Evolutionary conservation across 805 yeast genomes (phyloP).

Genomic region (Cyberlindnera nakhonratchasimensis): DNA sequence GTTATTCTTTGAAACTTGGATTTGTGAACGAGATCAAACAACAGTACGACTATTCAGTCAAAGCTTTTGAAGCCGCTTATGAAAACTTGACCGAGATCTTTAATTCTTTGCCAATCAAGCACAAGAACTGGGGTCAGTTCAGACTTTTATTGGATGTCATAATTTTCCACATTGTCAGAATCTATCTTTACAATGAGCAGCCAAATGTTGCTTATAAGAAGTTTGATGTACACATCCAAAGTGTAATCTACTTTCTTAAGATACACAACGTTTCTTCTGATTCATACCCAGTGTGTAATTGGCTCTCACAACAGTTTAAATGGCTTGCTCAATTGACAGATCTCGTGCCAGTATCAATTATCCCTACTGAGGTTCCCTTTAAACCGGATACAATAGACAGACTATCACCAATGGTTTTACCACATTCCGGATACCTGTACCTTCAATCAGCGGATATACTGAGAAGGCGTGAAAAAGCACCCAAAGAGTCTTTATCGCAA

Average conservation of each 20-base stretch:
- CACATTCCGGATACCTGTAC: slow-evolving; percentile 42
- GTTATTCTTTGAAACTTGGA: slow-evolving; percentile 52
- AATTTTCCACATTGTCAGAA: slow-evolving; percentile 60
- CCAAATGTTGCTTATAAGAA: slow-evolving; percentile 58
- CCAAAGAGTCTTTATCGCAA: not conserved
- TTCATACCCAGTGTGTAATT: slow-evolving; percentile 36
- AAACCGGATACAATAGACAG: slow-evolving; percentile 21
- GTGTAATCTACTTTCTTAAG: slow-evolving; percentile 41
- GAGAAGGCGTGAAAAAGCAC: slow-evolving; percentile 22
- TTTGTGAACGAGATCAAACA: slow-evolving; percentile 47
- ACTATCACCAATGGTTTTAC: slow-evolving; percentile 33
- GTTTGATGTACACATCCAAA: slow-evolving; percentile 60
- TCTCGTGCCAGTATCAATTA: slow-evolving; percentile 40
- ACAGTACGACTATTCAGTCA: slow-evolving; percentile 46
- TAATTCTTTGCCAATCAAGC: slow-evolving; percentile 25
- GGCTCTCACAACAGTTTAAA: slow-evolving; percentile 63
- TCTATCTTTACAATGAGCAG: slow-evolving; percentile 56
- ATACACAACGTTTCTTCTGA: slow-evolving; percentile 26
- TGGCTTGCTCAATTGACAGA: slow-evolving; percentile 61
- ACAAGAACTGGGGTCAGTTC: slow-evolving; percentile 40
- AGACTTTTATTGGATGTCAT: slow-evolving; percentile 54
- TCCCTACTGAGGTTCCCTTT: slow-evolving; percentile 40
- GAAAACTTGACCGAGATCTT: slow-evolving; percentile 44
- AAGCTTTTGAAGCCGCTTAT: slow-evolving; percentile 49
- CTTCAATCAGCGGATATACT: slow-evolving; percentile 36